Conservation (phyloP, 1,284 basidiomycete genomes). For the Trametes hirsuta region DNA sequence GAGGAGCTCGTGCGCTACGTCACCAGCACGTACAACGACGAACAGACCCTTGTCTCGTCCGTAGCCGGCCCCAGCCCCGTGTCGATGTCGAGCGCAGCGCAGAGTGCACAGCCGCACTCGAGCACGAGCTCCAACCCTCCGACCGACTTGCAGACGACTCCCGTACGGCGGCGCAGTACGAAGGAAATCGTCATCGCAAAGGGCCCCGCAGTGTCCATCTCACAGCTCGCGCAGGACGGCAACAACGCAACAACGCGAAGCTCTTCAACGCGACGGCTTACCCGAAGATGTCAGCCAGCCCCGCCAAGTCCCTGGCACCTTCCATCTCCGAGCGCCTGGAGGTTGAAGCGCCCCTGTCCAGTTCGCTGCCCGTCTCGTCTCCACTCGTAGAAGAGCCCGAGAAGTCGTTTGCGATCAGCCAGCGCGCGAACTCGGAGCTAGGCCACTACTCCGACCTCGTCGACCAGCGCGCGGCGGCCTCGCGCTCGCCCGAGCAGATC, state of each 20-base stretch:
- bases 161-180: slow-evolving; percentile 45
- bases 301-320: slow-evolving; percentile 51
- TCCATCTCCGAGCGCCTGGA: slow-evolving; percentile 47
- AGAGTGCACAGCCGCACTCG: slow-evolving; percentile 45
- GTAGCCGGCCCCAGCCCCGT: slow-evolving; percentile 33
- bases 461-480: slow-evolving; percentile 38
- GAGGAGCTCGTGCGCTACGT: slow-evolving; percentile 89
- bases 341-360: slow-evolving; percentile 62
- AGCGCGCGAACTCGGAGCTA: slow-evolving; percentile 75
- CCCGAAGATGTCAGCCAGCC: slow-evolving; percentile 45
- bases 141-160: slow-evolving; percentile 38
- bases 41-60: slow-evolving; percentile 35
- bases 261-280: slow-evolving; percentile 51
- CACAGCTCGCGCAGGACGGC: slow-evolving; percentile 57
- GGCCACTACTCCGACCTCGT: slow-evolving; percentile 75
- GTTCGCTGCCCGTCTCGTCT: slow-evolving; percentile 52
- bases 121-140: slow-evolving; percentile 56
- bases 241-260: slow-evolving; percentile 51
- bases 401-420: slow-evolving; percentile 41
- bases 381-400: slow-evolving; percentile 47
- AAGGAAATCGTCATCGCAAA: slow-evolving; percentile 61
- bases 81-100: slow-evolving; percentile 24
- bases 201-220: slow-evolving; percentile 60
- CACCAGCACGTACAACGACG: slow-evolving; percentile 72
- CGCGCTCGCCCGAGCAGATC: slow-evolving; percentile 58